A percentile compares a stretch with the other conserved stretches of the same genome.
phyloP scores from a whole-genome alignment of 257 asterid species.

The Mentha longifolia region DNA sequence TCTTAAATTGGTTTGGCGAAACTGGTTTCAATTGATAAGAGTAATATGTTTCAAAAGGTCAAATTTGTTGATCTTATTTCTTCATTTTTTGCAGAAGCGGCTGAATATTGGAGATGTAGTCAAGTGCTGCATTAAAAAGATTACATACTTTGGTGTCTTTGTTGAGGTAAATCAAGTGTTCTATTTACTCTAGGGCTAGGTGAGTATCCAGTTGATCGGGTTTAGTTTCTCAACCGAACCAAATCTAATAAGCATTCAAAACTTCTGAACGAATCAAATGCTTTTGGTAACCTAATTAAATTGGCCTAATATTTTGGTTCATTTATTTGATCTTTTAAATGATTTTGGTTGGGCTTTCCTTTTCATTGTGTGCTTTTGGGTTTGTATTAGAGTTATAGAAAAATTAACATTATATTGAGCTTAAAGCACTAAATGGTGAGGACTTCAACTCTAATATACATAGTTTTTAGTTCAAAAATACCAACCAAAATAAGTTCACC shows the following conservation, averaged over 20 bases:
- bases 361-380: not conserved
- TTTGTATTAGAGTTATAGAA: not conserved
- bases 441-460: not conserved
- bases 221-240: not conserved
- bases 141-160: constrained; percentile 87
- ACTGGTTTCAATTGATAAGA: constrained; percentile 6
- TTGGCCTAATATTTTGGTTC: not conserved
- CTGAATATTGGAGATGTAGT: constrained; percentile 85
- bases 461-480: not conserved
- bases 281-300: not conserved
- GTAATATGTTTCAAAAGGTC: not conserved
- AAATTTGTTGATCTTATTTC: constrained; percentile 18
- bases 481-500: not conserved
- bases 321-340: not conserved
- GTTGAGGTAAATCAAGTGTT: constrained; percentile 70
- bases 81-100: constrained; percentile 60
- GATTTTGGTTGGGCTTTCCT: not conserved
- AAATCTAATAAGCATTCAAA: not conserved
- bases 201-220: not conserved
- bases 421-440: not conserved
- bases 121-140: constrained; percentile 85
- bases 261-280: not conserved
- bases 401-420: not conserved
- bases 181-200: not conserved
- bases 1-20: too few species aligned